Evolutionary conservation across 2,329 filamentous ascomycete genomes (phyloP).

Genomic region (Colletotrichum gloeosporioides): DNA sequence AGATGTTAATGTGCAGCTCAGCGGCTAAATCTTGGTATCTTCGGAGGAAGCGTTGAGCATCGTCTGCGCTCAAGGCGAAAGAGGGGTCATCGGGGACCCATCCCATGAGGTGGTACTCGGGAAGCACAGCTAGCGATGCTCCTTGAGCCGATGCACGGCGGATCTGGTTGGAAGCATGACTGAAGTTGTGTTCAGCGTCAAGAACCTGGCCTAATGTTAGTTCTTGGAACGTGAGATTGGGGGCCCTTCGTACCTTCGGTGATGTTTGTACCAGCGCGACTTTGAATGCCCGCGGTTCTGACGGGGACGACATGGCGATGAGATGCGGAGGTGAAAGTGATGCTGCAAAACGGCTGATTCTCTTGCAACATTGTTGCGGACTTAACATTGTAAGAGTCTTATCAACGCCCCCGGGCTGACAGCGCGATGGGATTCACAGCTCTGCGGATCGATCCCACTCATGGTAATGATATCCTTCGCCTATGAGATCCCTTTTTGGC

Average conservation of each 20-base stretch:
- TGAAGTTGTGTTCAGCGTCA: conserved; percentile 6
- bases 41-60: conserved; percentile 40
- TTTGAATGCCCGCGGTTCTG: background rate
- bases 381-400: background rate
- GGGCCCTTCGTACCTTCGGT: background rate
- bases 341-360: background rate
- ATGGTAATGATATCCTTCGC: background rate
- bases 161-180: background rate
- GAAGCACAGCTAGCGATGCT: conserved; percentile 7
- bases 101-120: conserved; percentile 15
- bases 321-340: background rate
- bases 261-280: conserved; percentile 7
- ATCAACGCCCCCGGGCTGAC: background rate
- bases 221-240: accelerated
- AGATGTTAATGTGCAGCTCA: conserved; percentile 56
- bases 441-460: background rate
- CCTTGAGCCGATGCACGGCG: conserved; percentile 1
- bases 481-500: background rate
- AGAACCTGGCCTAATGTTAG: background rate
- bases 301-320: background rate
- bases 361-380: background rate
- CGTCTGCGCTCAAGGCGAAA: conserved; percentile 3
- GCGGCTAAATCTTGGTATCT: conserved; percentile 57
- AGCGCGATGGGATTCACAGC: background rate
- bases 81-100: conserved; percentile 11